phyloP scores from a whole-genome alignment of 169 alveolate genomes.

The Eimeria sp. region DNA sequence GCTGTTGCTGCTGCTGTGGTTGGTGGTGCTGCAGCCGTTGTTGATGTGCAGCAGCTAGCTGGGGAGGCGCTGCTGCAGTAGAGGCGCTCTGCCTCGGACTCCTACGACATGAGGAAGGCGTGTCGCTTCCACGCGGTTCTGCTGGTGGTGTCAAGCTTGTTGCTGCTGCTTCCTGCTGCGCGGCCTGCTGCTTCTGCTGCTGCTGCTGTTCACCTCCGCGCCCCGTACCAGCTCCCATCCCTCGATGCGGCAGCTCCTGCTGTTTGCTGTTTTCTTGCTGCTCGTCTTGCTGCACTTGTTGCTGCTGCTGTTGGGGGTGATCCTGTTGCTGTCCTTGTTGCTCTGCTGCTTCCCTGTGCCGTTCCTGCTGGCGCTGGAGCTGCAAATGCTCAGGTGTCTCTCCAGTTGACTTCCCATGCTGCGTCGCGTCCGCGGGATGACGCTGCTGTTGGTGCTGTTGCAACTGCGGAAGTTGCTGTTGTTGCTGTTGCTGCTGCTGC shows the following conservation, averaged over 20 bases:
- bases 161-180: constrained; percentile 49
- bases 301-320: not conserved
- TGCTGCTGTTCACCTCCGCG: not conserved
- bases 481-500: not conserved
- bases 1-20: constrained; percentile 13
- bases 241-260: constrained; percentile 41
- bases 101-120: not conserved
- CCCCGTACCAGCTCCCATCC: not conserved
- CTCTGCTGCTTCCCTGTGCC: not conserved
- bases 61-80: constrained; percentile 3
- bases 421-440: not conserved
- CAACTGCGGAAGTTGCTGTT: not conserved
- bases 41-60: constrained; percentile 32
- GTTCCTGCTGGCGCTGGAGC: constrained; percentile 19
- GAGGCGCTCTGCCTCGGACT: not conserved
- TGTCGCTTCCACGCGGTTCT: not conserved
- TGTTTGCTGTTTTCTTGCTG: not conserved
- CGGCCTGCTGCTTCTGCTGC: not conserved
- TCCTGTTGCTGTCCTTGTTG: not conserved
- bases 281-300: not conserved
- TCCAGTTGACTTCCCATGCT: not conserved
- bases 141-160: not conserved
- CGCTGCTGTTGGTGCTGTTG: not conserved
- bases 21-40: constrained; percentile 9
- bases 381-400: not conserved